Base-by-base conservation (phyloP, 2,329 filamentous ascomycete species). In the Arthrobotrys sinensis region DNA sequence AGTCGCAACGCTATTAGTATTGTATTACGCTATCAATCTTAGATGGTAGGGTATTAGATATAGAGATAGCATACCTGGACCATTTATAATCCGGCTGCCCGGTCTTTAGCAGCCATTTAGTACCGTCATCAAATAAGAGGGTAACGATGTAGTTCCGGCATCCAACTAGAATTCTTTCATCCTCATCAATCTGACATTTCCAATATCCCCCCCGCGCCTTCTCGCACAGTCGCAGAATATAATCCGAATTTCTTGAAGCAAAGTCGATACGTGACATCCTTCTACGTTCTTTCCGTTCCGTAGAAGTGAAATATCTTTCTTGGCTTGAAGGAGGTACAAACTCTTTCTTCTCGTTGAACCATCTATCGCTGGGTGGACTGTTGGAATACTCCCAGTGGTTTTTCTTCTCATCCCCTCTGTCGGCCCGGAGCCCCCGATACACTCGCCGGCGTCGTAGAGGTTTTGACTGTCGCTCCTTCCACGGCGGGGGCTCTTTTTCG, bases 121-220 rank as follows among this genome's bases (percentile, higher is more conserved):
- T 68, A 19, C 75, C 75, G 32, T 79, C 75, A 11, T 79, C 75
- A 28, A 79, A 79, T 6, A 64, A 4, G 3, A 79, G 36, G 3
- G 60, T 60, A 3, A 79, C 67, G 16, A 79, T 67, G 21, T 79
- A 79, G 36, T 79, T 79, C 16, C 75, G 50, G 45, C 67, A 79
- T 16, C 75, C 75, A 40, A 79, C 75, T 12, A 64, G 34, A 14
- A 79, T 24, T 1, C 16, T 48, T 14, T 46, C 52, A 28, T 36
- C 43, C 11, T 73, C 64, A 36, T 72, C 75, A 32, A 72, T 48
- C 8, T 46, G 57, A 28, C 75, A 79, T 57, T 50, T 62, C 55
- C 64, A 79, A 21, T 67, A 52, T 5, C 53, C 53, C 16, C 75
- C 75, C 7, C 75, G 62, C 32, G 53, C n/a, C 12, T 62, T 67